A percentile compares a stretch with the other conserved stretches of the same genome.
Conservation (phyloP, 352 stramenopile species). For the Pseudoperonospora humuli region DNA sequence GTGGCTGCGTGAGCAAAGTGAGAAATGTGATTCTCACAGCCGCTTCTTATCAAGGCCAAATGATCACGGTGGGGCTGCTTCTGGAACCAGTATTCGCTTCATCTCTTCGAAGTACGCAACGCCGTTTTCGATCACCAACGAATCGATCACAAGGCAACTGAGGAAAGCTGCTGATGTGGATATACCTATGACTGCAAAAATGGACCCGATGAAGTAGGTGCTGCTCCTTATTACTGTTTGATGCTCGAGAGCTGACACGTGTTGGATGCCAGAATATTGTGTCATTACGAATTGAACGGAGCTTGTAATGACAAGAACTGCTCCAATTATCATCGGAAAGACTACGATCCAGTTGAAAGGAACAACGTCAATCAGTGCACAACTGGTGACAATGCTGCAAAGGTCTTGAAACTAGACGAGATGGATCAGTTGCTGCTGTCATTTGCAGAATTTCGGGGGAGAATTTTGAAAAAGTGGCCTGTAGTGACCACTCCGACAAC, state of each 20-base stretch:
- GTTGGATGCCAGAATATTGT: slow-evolving; percentile 38
- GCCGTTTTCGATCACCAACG: slow-evolving; percentile 28
- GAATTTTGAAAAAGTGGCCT: slow-evolving; percentile 37
- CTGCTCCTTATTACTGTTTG: not conserved
- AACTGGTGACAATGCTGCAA: slow-evolving; percentile 4
- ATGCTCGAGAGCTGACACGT: slow-evolving; percentile 4
- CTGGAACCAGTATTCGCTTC: not conserved
- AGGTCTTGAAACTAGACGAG: slow-evolving; percentile 15
- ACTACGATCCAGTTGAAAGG: slow-evolving; percentile 24
- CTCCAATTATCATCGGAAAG: slow-evolving; percentile 50
- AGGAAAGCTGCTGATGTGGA: not conserved
- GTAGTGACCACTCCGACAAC: slow-evolving; percentile 21
- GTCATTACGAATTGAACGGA: slow-evolving; percentile 64
- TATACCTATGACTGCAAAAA: slow-evolving; percentile 6
- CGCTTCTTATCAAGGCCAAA: not conserved
- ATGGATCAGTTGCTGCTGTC: slow-evolving; percentile 26
- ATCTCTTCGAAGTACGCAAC: slow-evolving; percentile 13
- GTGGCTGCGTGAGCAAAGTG: slow-evolving; percentile 21
- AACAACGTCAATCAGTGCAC: not conserved
- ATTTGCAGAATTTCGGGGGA: slow-evolving; percentile 32
- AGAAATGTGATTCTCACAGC: slow-evolving; percentile 7
- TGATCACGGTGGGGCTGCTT: not conserved
- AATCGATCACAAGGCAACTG: slow-evolving; percentile 41
- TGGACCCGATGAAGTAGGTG: slow-evolving; percentile 56
- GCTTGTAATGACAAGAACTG: slow-evolving; percentile 73